Evolutionary conservation across 495 filamentous ascomycete genomes (phyloP), one percentile per base, ranked within the genome.

Genomic region (Penicillium psychrofluorescens): DNA sequence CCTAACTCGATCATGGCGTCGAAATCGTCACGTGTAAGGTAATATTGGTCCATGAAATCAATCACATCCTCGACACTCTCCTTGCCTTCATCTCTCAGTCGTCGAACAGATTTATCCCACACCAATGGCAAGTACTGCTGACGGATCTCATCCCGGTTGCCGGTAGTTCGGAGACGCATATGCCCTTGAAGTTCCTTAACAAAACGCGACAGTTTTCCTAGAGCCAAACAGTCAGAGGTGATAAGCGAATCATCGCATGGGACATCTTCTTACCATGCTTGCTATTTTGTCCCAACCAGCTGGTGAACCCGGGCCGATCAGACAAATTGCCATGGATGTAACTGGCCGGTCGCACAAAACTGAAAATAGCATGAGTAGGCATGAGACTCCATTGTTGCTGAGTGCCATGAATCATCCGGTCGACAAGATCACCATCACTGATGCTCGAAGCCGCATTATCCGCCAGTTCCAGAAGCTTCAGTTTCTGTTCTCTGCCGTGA

Each of bases 311-410:
- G 14, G 80, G 72, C 28, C 79, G 68, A 29, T 72, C 76, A 36
- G 63, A 59, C 59, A 90, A 74, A 42, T 79, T 79, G 32, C 92
- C 92, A 38, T 85, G 84, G n/a, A 86, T 73, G 59, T 83, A 94
- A 59, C 87, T 94, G n/a, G 92, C 83, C 7, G 92, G 92, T 22
- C 81, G 76, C 22, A 99, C 90, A 44, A 95, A 94, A 50, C 90
- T 94, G 68, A 99, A 95, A 35, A 95, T 76, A n/a, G 89, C 94
- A 66, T 99, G 92, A 5, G 85, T 86, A 8, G 92, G 92, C 92
- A 99, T 97, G 41, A 99, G 66, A 56, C 84, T 89, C 92, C 92
- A 99, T 46, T 97, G 92, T 50, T 97, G 92, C 61, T 99, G 94
- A 9, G 86, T 84, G 12, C 92, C 92, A 62, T 97, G 92, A 39